Evolutionary conservation across 129 eudicot genomes (phyloP).

Genomic region (Saposhnikovia divaricata): DNA sequence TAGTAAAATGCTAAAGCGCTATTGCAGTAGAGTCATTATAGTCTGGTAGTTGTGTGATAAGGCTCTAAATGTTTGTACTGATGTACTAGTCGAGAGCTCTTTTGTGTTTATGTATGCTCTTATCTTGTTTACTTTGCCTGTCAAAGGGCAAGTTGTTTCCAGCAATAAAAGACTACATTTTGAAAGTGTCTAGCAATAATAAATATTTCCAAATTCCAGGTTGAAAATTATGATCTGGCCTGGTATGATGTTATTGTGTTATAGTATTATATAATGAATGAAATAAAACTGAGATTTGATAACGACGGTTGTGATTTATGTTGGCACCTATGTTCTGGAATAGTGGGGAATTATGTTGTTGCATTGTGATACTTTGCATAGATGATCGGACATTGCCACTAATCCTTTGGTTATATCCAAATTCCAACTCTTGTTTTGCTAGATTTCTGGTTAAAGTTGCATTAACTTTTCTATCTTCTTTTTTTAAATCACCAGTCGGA

Average conservation of each 20-base stretch:
- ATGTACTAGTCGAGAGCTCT: not conserved
- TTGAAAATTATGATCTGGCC: not conserved
- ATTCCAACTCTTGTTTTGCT: not conserved
- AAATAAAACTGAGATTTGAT: not conserved
- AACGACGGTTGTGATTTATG: not conserved
- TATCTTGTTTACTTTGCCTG: conserved; percentile 3
- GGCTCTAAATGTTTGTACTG: conserved; percentile 5
- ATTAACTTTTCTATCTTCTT: not conserved
- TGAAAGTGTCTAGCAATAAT: not conserved
- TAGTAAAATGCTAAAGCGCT: not conserved
- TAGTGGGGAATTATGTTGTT: not conserved
- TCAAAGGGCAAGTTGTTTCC: not conserved
- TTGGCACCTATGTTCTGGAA: not conserved
- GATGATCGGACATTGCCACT: not conserved
- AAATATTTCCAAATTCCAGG: not conserved
- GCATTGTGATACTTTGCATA: not conserved
- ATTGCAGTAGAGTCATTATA: not conserved
- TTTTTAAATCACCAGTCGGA: not conserved
- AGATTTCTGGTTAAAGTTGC: not conserved
- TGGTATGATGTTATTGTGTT: not conserved
- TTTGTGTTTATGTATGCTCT: not conserved
- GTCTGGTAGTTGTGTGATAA: conserved; percentile 12
- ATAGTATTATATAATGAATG: not conserved
- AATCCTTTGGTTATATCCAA: not conserved
- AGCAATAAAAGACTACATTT: not conserved